These are phyloP conservation scores for Sherardia arvensis DNA, from an alignment of 257 asterid species.

Conservation along the genomic window DNA sequence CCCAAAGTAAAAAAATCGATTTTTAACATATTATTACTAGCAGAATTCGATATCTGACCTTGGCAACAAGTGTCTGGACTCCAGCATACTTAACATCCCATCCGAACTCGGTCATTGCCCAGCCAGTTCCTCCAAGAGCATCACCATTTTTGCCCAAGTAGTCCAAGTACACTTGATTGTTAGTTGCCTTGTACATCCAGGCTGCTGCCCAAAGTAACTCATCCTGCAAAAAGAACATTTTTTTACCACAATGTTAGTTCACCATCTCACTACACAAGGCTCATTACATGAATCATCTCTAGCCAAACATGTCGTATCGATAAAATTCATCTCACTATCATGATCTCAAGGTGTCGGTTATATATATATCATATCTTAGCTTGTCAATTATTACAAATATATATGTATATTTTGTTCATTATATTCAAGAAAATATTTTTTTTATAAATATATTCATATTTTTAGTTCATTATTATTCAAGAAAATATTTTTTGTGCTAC, in stretches of 20 bases:
- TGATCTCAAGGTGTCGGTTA: background rate
- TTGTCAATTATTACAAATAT: too few relatives aligned
- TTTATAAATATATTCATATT: too few relatives aligned
- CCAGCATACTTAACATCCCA: slow-evolving; percentile 99
- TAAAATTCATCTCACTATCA: background rate
- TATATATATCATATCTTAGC: background rate
- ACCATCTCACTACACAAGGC: background rate
- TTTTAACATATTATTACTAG: background rate
- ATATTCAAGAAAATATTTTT: too few relatives aligned
- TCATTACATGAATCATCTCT: background rate
- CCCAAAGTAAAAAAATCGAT: too few relatives aligned
- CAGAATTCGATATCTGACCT: slow-evolving; percentile 31
- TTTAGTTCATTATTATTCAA: background rate
- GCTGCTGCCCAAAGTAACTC: slow-evolving; percentile 97
- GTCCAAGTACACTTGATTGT: slow-evolving; percentile 51
- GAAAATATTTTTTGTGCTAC: background rate
- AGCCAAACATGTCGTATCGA: too few relatives aligned
- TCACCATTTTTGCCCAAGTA: slow-evolving; percentile 74
- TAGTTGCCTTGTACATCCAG: slow-evolving; percentile 89
- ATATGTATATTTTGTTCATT: too few relatives aligned
- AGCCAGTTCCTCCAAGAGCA: slow-evolving; percentile 89
- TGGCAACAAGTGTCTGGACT: slow-evolving; percentile 78
- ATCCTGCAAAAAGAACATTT: slow-evolving; percentile 37
- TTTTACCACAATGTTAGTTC: background rate
- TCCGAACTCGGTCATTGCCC: slow-evolving; percentile 95